phyloP scores from a whole-genome alignment of 2,329 filamentous ascomycete species.

The Fusarium sp. region DNA sequence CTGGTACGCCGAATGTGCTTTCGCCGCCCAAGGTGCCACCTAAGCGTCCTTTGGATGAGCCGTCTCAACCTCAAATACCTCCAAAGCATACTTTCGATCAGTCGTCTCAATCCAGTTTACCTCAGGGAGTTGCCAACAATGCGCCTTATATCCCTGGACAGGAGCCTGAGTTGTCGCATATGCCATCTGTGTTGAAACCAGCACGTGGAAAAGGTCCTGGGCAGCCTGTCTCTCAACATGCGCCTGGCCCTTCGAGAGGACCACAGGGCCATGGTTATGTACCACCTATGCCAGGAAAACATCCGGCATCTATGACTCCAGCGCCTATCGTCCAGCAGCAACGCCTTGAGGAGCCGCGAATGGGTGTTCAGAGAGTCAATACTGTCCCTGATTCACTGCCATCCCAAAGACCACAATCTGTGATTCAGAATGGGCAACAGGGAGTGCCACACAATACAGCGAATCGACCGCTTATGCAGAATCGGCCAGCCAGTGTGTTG shows the following conservation, averaged over 20 bases:
- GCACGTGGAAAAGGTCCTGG: conserved; percentile 35
- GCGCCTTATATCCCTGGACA: conserved; percentile 6
- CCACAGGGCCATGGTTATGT: conserved; percentile 34
- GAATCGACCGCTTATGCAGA: conserved; percentile 20
- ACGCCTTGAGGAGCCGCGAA: conserved; percentile 31
- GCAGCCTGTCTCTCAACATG: conserved; percentile 19
- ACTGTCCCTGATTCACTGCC: conserved; percentile 40
- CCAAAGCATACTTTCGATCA: neutral
- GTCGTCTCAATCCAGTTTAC: neutral
- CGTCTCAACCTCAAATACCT: conserved; percentile 13
- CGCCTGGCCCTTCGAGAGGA: neutral
- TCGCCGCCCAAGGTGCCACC: conserved; percentile 40
- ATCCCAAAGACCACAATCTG: conserved; percentile 32
- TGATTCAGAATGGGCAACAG: conserved; percentile 15
- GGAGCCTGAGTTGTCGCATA: conserved; percentile 25
- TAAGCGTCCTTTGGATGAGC: conserved; percentile 25
- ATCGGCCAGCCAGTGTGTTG: conserved; percentile 37
- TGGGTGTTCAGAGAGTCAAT: conserved; percentile 38
- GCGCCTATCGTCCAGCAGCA: conserved; percentile 36
- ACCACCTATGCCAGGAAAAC: conserved; percentile 38
- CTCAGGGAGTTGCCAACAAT: neutral
- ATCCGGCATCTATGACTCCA: conserved; percentile 44
- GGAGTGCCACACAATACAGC: neutral
- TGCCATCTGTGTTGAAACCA: conserved; percentile 43
- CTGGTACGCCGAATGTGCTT: conserved; percentile 38